These are phyloP conservation scores for Debaryomyces sp. DNA, from an alignment of 1,139 yeast genomes.

Conservation along the genomic window DNA sequence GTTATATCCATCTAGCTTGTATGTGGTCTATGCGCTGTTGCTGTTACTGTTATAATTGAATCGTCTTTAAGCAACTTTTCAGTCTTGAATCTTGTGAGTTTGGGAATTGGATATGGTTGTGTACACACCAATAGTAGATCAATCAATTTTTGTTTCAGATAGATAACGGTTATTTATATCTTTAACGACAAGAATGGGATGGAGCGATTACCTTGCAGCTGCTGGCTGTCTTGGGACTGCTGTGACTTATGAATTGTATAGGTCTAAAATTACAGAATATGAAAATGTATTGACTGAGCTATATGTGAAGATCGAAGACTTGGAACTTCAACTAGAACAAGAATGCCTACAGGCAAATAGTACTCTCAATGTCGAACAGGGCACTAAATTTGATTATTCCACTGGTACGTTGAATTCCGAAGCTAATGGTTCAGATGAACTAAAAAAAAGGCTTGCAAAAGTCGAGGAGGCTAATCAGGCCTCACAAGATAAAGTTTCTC, in stretches of 20 bases:
- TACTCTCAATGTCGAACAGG: background rate
- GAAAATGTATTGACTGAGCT: constrained; percentile 17
- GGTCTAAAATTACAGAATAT: constrained; percentile 26
- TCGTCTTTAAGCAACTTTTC: background rate
- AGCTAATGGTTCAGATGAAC: constrained; percentile 12
- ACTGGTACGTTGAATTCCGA: background rate
- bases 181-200: background rate
- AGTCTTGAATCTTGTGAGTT: constrained; percentile 4
- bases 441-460: constrained; percentile 9
- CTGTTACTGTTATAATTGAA: background rate
- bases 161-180: constrained; percentile 4
- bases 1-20: constrained; percentile 2
- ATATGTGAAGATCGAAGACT: constrained; percentile 13
- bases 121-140: background rate
- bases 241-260: constrained; percentile 27
- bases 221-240: constrained; percentile 30
- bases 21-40: background rate
- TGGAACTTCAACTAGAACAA: background rate
- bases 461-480: background rate
- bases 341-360: background rate
- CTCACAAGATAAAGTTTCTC: background rate
- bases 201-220: constrained; percentile 19
- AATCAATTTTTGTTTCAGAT: constrained; percentile 5
- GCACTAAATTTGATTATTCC: background rate
- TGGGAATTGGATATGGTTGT: background rate